Conservation (phyloP, 352 stramenopile species). For the Globisporangium emineosum region DNA sequence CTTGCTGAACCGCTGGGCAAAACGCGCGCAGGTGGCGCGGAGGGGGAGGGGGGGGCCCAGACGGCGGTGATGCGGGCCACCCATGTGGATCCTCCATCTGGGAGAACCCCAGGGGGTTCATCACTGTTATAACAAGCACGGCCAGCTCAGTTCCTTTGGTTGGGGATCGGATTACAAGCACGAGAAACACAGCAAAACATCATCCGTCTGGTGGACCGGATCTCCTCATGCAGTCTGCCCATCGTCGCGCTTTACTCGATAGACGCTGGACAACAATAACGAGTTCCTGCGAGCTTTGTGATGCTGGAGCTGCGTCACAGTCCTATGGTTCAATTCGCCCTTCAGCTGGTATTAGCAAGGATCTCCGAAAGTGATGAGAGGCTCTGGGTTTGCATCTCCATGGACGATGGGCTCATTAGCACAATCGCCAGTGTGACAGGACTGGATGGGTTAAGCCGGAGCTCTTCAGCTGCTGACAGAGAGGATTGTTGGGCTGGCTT, state of each 20-base stretch:
- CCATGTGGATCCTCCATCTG: background rate
- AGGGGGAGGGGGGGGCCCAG: no score
- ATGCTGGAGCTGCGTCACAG: background rate
- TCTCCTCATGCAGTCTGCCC: no score
- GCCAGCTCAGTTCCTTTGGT: no score
- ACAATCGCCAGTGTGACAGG: background rate
- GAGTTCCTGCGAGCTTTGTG: background rate
- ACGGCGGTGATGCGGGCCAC: background rate
- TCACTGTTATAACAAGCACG: no score
- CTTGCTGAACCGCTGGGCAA: background rate
- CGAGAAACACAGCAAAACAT: background rate
- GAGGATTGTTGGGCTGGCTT: background rate
- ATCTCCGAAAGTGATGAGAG: background rate
- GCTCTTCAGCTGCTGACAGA: background rate
- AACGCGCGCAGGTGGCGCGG: no score
- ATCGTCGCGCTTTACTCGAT: background rate
- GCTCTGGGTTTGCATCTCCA: background rate
- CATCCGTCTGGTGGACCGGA: background rate
- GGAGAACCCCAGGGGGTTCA: background rate
- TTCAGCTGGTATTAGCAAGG: background rate
- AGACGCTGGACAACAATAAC: no score
- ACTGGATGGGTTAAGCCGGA: background rate
- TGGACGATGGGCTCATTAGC: background rate
- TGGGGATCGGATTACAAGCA: background rate
- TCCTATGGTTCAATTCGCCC: background rate